phyloP scores from a whole-genome alignment of 129 eudicot genomes.

The Flaveria trinervia region DNA sequence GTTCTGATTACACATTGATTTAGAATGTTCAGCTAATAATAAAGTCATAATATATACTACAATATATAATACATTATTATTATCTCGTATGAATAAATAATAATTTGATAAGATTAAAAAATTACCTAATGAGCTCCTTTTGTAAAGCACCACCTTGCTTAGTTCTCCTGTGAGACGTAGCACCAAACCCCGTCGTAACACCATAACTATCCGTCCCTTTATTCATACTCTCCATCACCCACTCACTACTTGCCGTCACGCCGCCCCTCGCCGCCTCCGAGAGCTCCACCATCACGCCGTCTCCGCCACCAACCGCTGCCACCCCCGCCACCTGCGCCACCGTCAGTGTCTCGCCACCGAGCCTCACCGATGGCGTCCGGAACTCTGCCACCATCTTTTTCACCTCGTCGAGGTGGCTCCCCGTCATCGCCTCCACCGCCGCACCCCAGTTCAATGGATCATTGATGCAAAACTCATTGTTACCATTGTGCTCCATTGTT shows the following conservation, averaged over 20 bases:
- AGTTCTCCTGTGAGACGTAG: slow-evolving; percentile 43
- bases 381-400: slow-evolving; percentile 70
- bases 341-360: slow-evolving; percentile 64
- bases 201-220: slow-evolving; percentile 49
- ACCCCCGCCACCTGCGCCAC: slow-evolving; percentile 64
- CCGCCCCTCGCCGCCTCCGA: slow-evolving; percentile 41
- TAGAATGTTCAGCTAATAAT: no score
- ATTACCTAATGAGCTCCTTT: slow-evolving; percentile 46
- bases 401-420: slow-evolving; percentile 74
- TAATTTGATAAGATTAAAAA: no score
- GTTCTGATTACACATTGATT: no score
- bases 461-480: slow-evolving; percentile 41
- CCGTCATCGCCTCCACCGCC: slow-evolving; percentile 59
- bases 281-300: slow-evolving; percentile 34
- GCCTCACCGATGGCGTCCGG: slow-evolving; percentile 54
- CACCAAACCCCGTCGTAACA: slow-evolving; percentile 46
- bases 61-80: no score
- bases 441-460: slow-evolving; percentile 70
- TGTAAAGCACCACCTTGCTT: slow-evolving; percentile 45
- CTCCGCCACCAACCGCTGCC: slow-evolving; percentile 32
- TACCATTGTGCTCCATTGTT: slow-evolving; percentile 14
- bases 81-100: no score
- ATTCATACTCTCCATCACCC: slow-evolving; percentile 48
- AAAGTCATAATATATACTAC: no score
- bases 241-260: slow-evolving; percentile 44